phyloP scores from a whole-genome alignment of 495 filamentous ascomycete genomes.

The Ramalina peruviana region DNA sequence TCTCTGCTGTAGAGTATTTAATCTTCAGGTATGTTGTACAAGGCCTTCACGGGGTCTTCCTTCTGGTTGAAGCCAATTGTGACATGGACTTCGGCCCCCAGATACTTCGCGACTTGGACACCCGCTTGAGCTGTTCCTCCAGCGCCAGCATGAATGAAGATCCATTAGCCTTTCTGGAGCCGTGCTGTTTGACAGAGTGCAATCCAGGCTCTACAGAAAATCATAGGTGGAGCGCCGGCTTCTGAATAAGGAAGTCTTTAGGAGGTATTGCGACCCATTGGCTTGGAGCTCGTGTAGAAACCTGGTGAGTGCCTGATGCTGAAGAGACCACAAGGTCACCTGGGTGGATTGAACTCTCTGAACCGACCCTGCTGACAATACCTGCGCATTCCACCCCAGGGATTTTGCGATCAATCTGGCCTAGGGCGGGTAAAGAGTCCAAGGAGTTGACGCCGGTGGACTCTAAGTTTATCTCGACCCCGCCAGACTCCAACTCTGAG shows the following conservation, averaged over 20 bases:
- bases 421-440: conserved; percentile 25
- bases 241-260: conserved; percentile 11
- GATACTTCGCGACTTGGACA: conserved; percentile 34
- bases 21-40: conserved; percentile 25
- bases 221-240: conserved; percentile 19
- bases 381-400: conserved; percentile 42
- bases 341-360: conserved; percentile 11
- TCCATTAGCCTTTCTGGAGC: conserved; percentile 11
- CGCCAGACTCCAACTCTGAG: not conserved
- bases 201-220: conserved; percentile 20
- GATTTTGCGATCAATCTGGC: conserved; percentile 19
- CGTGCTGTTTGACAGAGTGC: conserved; percentile 20
- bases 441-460: conserved; percentile 16
- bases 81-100: conserved; percentile 40
- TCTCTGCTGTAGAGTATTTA: conserved; percentile 35
- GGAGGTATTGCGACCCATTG: conserved; percentile 13
- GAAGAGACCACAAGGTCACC: not conserved
- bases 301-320: not conserved
- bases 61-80: conserved; percentile 36
- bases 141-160: conserved; percentile 20
- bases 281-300: not conserved
- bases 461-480: conserved; percentile 1
- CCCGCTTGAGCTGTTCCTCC: conserved; percentile 37
- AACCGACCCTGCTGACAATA: conserved; percentile 35
- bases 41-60: conserved; percentile 19